These are phyloP conservation scores for Tolypocladium album DNA, from an alignment of 2,329 filamentous ascomycete species.

Conservation along the genomic window DNA sequence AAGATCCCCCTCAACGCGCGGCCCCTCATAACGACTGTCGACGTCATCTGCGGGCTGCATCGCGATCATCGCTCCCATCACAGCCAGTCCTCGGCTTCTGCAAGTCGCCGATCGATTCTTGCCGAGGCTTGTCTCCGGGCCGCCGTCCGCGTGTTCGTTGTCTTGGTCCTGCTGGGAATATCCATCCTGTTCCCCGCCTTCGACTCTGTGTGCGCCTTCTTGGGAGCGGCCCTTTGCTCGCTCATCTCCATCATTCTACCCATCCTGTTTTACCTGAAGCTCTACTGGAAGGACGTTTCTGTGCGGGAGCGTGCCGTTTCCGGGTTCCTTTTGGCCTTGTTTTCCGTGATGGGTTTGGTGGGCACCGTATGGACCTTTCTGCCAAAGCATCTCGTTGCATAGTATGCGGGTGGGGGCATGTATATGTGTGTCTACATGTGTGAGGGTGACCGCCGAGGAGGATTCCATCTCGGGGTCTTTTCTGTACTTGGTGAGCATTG, in stretches of 20 bases:
- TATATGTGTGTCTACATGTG: background rate
- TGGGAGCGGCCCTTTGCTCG: slow-evolving; percentile 85
- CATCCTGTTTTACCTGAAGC: slow-evolving; percentile 78
- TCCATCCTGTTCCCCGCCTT: slow-evolving; percentile 64
- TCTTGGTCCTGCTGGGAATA: slow-evolving; percentile 65
- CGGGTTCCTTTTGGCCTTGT: slow-evolving; percentile 59
- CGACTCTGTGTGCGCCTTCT: slow-evolving; percentile 81
- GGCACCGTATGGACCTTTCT: slow-evolving; percentile 85
- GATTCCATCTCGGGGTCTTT: background rate
- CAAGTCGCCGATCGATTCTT: slow-evolving; percentile 25
- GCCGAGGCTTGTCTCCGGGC: slow-evolving; percentile 38
- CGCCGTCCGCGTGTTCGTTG: slow-evolving; percentile 53
- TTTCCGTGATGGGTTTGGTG: slow-evolving; percentile 57
- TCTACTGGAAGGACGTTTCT: slow-evolving; percentile 67
- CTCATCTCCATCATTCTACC: slow-evolving; percentile 89
- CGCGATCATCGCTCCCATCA: slow-evolving; percentile 20
- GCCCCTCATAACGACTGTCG: slow-evolving; percentile 76
- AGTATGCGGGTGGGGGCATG: slow-evolving; percentile 5
- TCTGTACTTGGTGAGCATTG: background rate
- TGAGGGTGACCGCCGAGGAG: background rate
- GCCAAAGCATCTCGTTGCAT: slow-evolving; percentile 60
- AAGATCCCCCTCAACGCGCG: slow-evolving; percentile 89
- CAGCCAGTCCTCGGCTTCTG: slow-evolving; percentile 24
- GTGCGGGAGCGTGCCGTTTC: slow-evolving; percentile 52
- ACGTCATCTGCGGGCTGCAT: slow-evolving; percentile 70